A percentile compares a stretch with the other conserved stretches of the same genome.
phyloP scores from a whole-genome alignment of 306 rosid genomes.

The Vigna reflexopilosa region DNA sequence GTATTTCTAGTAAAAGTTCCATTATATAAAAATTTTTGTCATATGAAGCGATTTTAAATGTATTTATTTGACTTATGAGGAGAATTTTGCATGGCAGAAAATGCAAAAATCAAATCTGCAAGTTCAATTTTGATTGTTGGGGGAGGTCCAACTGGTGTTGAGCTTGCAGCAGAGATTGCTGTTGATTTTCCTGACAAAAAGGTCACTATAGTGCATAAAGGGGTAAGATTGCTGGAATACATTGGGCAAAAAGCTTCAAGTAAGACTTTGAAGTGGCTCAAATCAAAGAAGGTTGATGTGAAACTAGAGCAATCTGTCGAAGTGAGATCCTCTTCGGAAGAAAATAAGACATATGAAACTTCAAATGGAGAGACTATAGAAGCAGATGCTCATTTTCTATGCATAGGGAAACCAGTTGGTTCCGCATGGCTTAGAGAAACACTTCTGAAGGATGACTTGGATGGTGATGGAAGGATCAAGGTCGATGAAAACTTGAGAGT shows the following conservation, averaged over 20 bases:
- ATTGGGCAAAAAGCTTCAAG: slow-evolving; percentile 74
- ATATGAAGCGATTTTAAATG: slow-evolving; percentile 7
- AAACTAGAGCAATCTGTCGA: slow-evolving; percentile 65
- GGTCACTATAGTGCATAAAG: slow-evolving; percentile 77
- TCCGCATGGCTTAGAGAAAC: slow-evolving; percentile 77
- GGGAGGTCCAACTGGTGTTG: slow-evolving; percentile 97
- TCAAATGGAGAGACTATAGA: slow-evolving; percentile 64
- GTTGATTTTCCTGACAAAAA: slow-evolving; percentile 76
- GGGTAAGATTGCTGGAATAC: slow-evolving; percentile 79
- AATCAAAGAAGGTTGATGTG: slow-evolving; percentile 72
- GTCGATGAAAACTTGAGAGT: slow-evolving; percentile 76
- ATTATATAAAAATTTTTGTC: slow-evolving; percentile 4
- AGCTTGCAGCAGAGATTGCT: slow-evolving; percentile 85
- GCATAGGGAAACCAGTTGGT: slow-evolving; percentile 65
- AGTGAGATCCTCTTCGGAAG: slow-evolving; percentile 46
- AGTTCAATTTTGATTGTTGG: slow-evolving; percentile 76
- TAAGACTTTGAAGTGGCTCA: slow-evolving; percentile 69
- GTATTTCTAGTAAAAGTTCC: slow-evolving; percentile 16
- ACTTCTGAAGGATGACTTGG: slow-evolving; percentile 50
- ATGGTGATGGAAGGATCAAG: slow-evolving; percentile 63
- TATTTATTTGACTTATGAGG: background rate
- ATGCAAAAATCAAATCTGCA: slow-evolving; percentile 69
- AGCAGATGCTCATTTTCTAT: slow-evolving; percentile 72
- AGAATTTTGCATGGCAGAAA: slow-evolving; percentile 52
- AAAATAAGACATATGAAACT: slow-evolving; percentile 55